These are phyloP conservation scores for Picochlorum sp. DNA, from an alignment of 139 green algal genomes.

Conservation along the genomic window DNA sequence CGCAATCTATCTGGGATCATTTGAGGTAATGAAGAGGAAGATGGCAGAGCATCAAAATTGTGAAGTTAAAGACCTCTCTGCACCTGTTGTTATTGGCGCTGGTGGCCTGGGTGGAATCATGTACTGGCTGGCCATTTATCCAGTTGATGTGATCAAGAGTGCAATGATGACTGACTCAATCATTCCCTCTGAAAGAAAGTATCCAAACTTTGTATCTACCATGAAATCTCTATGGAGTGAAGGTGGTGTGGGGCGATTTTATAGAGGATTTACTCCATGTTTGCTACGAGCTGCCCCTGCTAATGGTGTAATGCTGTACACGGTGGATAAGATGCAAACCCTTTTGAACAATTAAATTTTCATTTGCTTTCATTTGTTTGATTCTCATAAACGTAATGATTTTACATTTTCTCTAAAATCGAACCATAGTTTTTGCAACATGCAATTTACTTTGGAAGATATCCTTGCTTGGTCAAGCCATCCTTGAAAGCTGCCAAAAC, in stretches of 20 bases:
- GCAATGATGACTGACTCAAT: constrained; percentile 85
- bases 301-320: constrained; percentile 52
- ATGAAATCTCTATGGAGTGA: constrained; percentile 61
- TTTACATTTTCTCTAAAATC: not conserved
- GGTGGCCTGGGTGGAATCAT: constrained; percentile 68
- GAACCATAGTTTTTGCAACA: constrained; percentile 12
- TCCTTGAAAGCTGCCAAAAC: constrained; percentile 73
- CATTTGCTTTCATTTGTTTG: constrained; percentile 3
- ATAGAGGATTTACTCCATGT: constrained; percentile 86
- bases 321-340: constrained; percentile 12
- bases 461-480: constrained; percentile 70
- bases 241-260: constrained; percentile 77
- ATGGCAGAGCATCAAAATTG: constrained; percentile 29
- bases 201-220: constrained; percentile 47
- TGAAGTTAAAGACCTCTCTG: constrained; percentile 24
- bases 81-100: constrained; percentile 25
- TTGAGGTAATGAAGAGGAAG: constrained; percentile 78
- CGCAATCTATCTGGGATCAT: constrained; percentile 86
- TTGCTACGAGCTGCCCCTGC: constrained; percentile 75
- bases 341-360: not conserved
- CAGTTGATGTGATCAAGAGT: constrained; percentile 84
- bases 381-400: not conserved
- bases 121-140: constrained; percentile 86
- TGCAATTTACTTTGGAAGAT: constrained; percentile 37
- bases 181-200: constrained; percentile 52